Conservation (phyloP, 2,329 filamentous ascomycete species). For the Colletotrichum sp. region DNA sequence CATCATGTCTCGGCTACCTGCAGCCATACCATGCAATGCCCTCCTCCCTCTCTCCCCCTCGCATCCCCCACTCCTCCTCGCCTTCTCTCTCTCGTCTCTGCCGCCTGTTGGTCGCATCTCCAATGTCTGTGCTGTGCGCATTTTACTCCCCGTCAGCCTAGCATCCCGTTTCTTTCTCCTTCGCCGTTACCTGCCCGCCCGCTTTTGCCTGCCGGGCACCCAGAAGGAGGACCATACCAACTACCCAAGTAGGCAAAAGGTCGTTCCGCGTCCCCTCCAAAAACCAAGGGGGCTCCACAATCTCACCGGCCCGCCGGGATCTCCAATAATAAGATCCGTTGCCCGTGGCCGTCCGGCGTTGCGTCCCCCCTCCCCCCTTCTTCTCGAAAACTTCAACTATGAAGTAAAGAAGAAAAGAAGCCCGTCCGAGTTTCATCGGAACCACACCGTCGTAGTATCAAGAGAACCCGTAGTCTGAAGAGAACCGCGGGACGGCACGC, state of each 20-base stretch:
- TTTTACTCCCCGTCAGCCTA: neutral
- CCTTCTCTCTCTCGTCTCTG: neutral
- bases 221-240: neutral
- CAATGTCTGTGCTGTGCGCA: neutral
- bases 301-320: neutral
- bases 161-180: neutral
- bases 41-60: neutral
- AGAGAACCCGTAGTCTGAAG: neutral
- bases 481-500: neutral
- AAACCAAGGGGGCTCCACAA: neutral
- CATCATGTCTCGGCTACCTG: constrained; percentile 19
- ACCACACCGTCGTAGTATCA: neutral
- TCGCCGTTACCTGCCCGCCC: neutral
- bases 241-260: neutral
- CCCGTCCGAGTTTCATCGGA: neutral
- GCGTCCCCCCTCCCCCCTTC: neutral
- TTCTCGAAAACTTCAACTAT: neutral
- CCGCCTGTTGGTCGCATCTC: neutral
- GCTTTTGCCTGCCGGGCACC: neutral
- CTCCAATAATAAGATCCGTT: constrained; percentile 5
- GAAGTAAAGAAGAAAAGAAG: neutral
- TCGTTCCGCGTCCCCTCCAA: neutral
- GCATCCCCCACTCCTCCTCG: neutral
- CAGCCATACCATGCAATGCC: neutral
- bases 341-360: neutral